Conservation (phyloP, 1,284 basidiomycete species). For the Ceratorhiza oryzae-sativae region DNA sequence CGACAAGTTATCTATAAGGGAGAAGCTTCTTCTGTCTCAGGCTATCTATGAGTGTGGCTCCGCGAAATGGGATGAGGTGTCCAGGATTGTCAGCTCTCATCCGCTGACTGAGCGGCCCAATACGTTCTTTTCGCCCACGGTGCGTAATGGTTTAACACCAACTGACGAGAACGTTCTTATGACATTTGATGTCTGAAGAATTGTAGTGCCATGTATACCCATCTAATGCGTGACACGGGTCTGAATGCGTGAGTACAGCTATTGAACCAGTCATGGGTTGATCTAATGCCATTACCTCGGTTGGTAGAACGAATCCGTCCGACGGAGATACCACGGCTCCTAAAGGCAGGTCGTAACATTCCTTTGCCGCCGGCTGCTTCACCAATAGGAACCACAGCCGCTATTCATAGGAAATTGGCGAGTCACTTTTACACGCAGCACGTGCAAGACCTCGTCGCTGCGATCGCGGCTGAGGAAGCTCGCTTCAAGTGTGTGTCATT, state of each 20-base stretch:
- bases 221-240: conserved; percentile 71
- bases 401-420: conserved; percentile 2
- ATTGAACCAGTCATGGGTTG: conserved; percentile 20
- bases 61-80: conserved; percentile 72
- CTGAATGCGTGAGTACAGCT: conserved; percentile 65
- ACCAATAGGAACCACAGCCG: not conserved
- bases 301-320: conserved; percentile 53
- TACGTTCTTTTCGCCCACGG: conserved; percentile 70
- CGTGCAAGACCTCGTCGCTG: conserved; percentile 69
- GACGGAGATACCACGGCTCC: conserved; percentile 26
- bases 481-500: conserved; percentile 70
- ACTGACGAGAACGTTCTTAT: conserved; percentile 44
- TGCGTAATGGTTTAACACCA: conserved; percentile 50
- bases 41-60: conserved; percentile 85
- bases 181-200: conserved; percentile 51
- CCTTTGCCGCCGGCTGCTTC: not conserved
- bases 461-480: conserved; percentile 73
- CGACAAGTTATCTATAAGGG: conserved; percentile 48
- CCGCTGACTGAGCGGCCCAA: conserved; percentile 69
- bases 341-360: not conserved
- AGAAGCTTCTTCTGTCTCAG: conserved; percentile 77
- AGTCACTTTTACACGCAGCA: conserved; percentile 66
- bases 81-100: conserved; percentile 69
- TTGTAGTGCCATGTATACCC: conserved; percentile 69
- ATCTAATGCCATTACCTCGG: conserved; percentile 63